These are phyloP conservation scores for Ananas comosus DNA, from an alignment of 176 grass and related monocot species.

Conservation along the genomic window DNA sequence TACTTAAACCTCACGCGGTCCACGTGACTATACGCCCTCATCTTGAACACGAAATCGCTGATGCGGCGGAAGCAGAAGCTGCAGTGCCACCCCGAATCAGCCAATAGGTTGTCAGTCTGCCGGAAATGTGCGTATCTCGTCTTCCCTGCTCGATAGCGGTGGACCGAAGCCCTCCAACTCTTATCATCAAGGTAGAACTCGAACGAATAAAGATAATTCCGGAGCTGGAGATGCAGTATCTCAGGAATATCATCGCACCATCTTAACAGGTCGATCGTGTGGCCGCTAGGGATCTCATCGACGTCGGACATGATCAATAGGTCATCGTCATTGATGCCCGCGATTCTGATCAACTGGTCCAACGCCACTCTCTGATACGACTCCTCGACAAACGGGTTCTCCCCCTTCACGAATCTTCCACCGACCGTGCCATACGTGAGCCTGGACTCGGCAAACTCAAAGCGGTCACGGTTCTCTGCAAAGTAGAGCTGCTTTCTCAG, in stretches of 20 bases:
- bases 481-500: slow-evolving; percentile 67
- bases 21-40: slow-evolving; percentile 80
- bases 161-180: slow-evolving; percentile 78
- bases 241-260: slow-evolving; percentile 76
- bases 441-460: slow-evolving; percentile 63
- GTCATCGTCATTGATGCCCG: slow-evolving; percentile 60
- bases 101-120: slow-evolving; percentile 67
- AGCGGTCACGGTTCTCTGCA: slow-evolving; percentile 38
- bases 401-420: slow-evolving; percentile 74
- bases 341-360: slow-evolving; percentile 67
- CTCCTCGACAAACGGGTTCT: slow-evolving; percentile 91
- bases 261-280: slow-evolving; percentile 71
- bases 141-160: slow-evolving; percentile 60
- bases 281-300: slow-evolving; percentile 84
- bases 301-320: slow-evolving; percentile 93
- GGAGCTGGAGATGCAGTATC: slow-evolving; percentile 64
- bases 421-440: slow-evolving; percentile 74
- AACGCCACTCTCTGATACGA: slow-evolving; percentile 80
- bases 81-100: slow-evolving; percentile 91
- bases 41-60: slow-evolving; percentile 75
- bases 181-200: slow-evolving; percentile 68
- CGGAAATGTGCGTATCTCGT: slow-evolving; percentile 71
- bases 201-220: slow-evolving; percentile 86
- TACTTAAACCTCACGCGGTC: slow-evolving; percentile 74
- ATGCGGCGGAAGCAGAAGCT: slow-evolving; percentile 82